Evolutionary conservation across 495 filamentous ascomycete genomes (phyloP).

Genomic region (Hypoxylon crocopeplum): DNA sequence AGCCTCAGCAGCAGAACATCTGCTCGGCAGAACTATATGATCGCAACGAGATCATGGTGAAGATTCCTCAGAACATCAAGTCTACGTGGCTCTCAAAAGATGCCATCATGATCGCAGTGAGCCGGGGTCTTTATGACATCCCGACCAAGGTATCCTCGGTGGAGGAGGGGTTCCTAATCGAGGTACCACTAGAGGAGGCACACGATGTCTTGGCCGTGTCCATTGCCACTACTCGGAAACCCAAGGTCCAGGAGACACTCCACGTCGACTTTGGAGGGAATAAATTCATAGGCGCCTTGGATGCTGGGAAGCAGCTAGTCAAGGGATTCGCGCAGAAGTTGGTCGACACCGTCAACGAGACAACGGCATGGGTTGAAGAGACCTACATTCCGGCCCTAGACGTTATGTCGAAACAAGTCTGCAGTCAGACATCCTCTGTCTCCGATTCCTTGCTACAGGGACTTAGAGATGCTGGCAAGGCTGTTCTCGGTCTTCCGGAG

Average conservation of each 20-base stretch:
- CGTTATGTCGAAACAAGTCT: constrained; percentile 41
- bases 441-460: constrained; percentile 38
- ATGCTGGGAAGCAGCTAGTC: constrained; percentile 48
- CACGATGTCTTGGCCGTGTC: constrained; percentile 51
- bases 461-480: constrained; percentile 35
- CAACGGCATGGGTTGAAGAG: constrained; percentile 43
- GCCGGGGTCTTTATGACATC: constrained; percentile 46
- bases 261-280: constrained; percentile 52
- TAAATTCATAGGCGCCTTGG: constrained; percentile 42
- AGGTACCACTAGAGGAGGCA: constrained; percentile 48
- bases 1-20: constrained; percentile 35
- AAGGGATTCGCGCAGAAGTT: constrained; percentile 45
- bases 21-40: constrained; percentile 48
- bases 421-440: constrained; percentile 39
- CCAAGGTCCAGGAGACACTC: constrained; percentile 55
- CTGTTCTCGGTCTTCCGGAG: constrained; percentile 27
- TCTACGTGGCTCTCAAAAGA: constrained; percentile 50
- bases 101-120: constrained; percentile 52
- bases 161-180: constrained; percentile 54
- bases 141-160: constrained; percentile 50
- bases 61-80: constrained; percentile 46
- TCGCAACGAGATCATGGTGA: constrained; percentile 49
- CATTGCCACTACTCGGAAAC: constrained; percentile 51
- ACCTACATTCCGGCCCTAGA: constrained; percentile 42
- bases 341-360: constrained; percentile 43